phyloP scores from a whole-genome alignment of 2,329 filamentous ascomycete genomes.

The Elsinoe perseae region DNA sequence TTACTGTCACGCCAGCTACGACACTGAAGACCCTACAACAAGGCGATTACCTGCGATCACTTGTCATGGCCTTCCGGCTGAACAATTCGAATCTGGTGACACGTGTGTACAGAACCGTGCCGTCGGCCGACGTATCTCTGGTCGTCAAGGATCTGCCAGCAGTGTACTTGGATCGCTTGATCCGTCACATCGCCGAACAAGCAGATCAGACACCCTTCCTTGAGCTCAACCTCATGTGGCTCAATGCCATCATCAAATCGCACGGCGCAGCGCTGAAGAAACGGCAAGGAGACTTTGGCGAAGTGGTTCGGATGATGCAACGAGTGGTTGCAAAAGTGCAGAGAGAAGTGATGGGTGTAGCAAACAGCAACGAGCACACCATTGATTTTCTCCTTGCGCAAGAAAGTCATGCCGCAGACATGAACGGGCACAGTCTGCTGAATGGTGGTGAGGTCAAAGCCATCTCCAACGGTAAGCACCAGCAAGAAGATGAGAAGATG shows the following conservation, averaged over 20 bases:
- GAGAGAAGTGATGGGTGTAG: conserved; percentile 71
- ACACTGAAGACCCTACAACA: conserved; percentile 61
- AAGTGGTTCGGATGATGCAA: conserved; percentile 76
- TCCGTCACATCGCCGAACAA: conserved; percentile 81
- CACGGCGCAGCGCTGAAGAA: conserved; percentile 83
- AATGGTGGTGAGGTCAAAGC: conserved; percentile 1
- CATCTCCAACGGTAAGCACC: conserved; percentile 16
- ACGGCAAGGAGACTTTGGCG: conserved; percentile 67
- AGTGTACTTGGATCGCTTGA: conserved; percentile 76
- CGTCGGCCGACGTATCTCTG: conserved; percentile 64
- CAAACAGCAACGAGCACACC: conserved; percentile 82
- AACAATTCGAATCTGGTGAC: conserved; percentile 78
- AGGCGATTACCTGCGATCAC: conserved; percentile 77
- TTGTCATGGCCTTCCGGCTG: conserved; percentile 95
- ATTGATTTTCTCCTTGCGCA: conserved; percentile 66
- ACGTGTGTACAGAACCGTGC: conserved; percentile 77
- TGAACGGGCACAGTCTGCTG: not conserved
- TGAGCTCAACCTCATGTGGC: conserved; percentile 91
- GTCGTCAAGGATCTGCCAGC: conserved; percentile 71
- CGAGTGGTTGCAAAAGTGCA: conserved; percentile 73
- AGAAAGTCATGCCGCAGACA: conserved; percentile 19
- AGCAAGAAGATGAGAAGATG: conserved; percentile 23
- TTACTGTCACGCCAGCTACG: conserved; percentile 79
- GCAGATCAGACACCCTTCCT: conserved; percentile 87
- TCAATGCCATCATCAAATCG: conserved; percentile 68